A percentile compares a stretch with the other conserved stretches of the same genome.
Conservation (phyloP, 331 rosid species). For the Pyracantha coccinea region DNA sequence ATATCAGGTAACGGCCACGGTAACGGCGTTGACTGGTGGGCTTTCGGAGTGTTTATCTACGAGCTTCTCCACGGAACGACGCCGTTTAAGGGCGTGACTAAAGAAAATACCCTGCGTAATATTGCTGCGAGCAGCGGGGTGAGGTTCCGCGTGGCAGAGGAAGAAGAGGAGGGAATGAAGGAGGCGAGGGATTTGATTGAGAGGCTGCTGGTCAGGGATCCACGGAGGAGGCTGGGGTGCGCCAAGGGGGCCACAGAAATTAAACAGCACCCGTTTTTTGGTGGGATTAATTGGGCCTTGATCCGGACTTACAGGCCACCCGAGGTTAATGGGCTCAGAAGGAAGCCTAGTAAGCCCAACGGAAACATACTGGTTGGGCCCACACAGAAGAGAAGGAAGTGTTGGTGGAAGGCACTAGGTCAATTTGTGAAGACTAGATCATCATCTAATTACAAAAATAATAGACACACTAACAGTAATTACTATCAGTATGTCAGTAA, state of each 20-base stretch:
- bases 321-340: slow-evolving; percentile 41
- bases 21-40: slow-evolving; percentile 97
- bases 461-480: slow-evolving; percentile 28
- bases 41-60: slow-evolving; percentile 66
- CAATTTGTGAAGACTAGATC: slow-evolving; percentile 9
- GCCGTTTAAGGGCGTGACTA: slow-evolving; percentile 78
- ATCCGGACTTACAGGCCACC: slow-evolving; percentile 58
- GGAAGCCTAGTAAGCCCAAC: slow-evolving; percentile 25
- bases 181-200: slow-evolving; percentile 65
- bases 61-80: slow-evolving; percentile 65
- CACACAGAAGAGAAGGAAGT: slow-evolving; percentile 18
- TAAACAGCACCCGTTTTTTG: slow-evolving; percentile 70
- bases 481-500: slow-evolving; percentile 27
- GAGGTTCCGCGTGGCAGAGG: slow-evolving; percentile 30
- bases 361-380: slow-evolving; percentile 17
- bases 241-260: slow-evolving; percentile 64
- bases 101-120: slow-evolving; percentile 66
- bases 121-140: slow-evolving; percentile 51
- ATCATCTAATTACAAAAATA: not conserved
- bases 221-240: slow-evolving; percentile 54
- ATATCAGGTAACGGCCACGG: slow-evolving; percentile 72
- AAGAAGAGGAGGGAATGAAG: slow-evolving; percentile 39
- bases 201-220: slow-evolving; percentile 59
- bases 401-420: slow-evolving; percentile 54
- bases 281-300: slow-evolving; percentile 90